Conservation (phyloP, 2,329 filamentous ascomycete species). For the Nemania sp. region DNA sequence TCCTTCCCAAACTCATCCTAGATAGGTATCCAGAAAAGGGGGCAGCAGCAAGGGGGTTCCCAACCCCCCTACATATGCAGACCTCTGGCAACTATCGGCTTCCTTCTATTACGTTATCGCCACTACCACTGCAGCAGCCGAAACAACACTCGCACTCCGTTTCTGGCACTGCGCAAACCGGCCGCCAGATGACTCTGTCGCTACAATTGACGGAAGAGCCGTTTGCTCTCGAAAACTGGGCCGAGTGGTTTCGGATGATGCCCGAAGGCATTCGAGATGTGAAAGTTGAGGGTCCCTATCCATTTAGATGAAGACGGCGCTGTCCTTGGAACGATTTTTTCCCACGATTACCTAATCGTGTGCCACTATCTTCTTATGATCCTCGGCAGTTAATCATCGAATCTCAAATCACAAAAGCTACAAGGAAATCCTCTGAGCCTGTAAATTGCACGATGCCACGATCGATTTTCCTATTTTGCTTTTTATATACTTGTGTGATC, state of each 20-base stretch:
- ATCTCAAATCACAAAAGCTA: no score
- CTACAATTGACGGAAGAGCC: slow-evolving; percentile 56
- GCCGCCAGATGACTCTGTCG: slow-evolving; percentile 53
- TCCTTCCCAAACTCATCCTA: slow-evolving; percentile 56
- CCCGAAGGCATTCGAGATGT: slow-evolving; percentile 60
- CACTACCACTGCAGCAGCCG: slow-evolving; percentile 45
- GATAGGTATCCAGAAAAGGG: slow-evolving; percentile 54
- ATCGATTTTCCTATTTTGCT: no score
- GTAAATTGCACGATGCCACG: slow-evolving; percentile 13
- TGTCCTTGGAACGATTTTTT: slow-evolving; percentile 2
- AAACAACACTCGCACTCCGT: slow-evolving; percentile 40
- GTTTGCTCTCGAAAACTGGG: slow-evolving; percentile 57
- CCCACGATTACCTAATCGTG: not conserved
- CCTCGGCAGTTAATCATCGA: no score
- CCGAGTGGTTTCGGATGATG: slow-evolving; percentile 62
- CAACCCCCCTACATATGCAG: slow-evolving; percentile 59
- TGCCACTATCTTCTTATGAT: not conserved
- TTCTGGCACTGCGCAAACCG: slow-evolving; percentile 36
- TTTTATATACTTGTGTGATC: no score
- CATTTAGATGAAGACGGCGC: slow-evolving; percentile 42
- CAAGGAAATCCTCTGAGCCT: slow-evolving; percentile 2
- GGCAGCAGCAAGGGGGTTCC: slow-evolving; percentile 49
- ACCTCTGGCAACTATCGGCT: slow-evolving; percentile 56
- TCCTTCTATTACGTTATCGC: slow-evolving; percentile 60
- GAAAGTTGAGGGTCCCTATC: slow-evolving; percentile 57